Conservation (phyloP, 2,329 filamentous ascomycete species). For the Fusarium devonianum region DNA sequence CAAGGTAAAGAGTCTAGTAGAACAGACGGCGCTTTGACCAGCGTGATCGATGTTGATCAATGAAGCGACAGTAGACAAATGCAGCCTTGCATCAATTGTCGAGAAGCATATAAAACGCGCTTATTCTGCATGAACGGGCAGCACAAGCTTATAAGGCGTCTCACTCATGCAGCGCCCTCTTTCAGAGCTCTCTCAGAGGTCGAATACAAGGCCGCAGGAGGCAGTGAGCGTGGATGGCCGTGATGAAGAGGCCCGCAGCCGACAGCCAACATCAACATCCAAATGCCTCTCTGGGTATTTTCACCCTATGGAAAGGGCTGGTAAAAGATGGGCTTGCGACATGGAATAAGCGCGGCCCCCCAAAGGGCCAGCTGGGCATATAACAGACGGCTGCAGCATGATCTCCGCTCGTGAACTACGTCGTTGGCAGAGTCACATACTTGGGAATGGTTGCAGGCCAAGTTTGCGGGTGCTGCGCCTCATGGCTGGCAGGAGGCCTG, state of each 20-base stretch:
- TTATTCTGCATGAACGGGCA: conserved; percentile 24
- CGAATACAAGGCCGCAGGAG: conserved; percentile 19
- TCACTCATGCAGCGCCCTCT: conserved; percentile 12
- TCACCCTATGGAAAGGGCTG: too few species aligned
- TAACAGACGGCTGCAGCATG: neutral
- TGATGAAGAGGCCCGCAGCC: too few species aligned
- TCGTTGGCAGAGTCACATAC: conserved; percentile 2
- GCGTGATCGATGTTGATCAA: conserved; percentile 6
- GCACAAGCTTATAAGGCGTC: conserved; percentile 27
- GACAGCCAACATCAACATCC: neutral
- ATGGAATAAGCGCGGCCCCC: conserved; percentile 15
- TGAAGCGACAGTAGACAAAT: neutral
- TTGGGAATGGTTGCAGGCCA: neutral
- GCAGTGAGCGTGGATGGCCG: conserved; percentile 17
- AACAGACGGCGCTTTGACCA: conserved; percentile 3
- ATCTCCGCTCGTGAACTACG: neutral
- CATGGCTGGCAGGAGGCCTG: conserved; percentile 30
- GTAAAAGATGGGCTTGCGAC: too few species aligned
- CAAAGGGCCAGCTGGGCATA: conserved; percentile 11
- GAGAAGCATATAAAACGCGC: conserved; percentile 18
- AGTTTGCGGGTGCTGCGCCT: conserved; percentile 26
- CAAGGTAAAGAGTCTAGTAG: neutral
- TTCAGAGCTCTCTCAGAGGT: conserved; percentile 17
- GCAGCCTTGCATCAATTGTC: conserved; percentile 20
- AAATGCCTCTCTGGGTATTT: neutral